Evolutionary conservation across 2,329 filamentous ascomycete genomes (phyloP).

Genomic region (Pestalotiopsis sp.): DNA sequence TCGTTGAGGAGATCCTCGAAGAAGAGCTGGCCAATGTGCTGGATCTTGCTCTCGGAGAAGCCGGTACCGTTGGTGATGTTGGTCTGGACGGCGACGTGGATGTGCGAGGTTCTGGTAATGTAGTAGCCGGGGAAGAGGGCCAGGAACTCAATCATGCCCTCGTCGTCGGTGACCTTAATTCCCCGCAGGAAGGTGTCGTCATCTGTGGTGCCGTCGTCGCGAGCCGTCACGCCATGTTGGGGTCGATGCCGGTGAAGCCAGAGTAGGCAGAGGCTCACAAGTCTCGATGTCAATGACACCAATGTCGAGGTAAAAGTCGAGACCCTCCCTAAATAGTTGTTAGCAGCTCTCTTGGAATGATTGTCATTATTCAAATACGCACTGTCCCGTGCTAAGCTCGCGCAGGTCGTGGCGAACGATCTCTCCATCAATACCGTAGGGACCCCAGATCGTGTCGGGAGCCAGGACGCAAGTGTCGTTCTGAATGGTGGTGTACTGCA

Average conservation of each 20-base stretch:
- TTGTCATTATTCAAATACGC: neutral
- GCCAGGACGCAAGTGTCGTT: conserved; percentile 9
- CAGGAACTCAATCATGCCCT: conserved; percentile 7
- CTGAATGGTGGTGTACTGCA: conserved; percentile 8
- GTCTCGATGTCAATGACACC: conserved; percentile 9
- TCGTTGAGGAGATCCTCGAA: conserved; percentile 4
- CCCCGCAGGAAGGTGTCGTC: conserved; percentile 9
- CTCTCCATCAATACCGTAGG: conserved; percentile 9
- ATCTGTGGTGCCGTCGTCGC: conserved; percentile 8
- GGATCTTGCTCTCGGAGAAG: conserved; percentile 1
- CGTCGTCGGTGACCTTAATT: conserved; percentile 6
- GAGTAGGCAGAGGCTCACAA: conserved; percentile 9
- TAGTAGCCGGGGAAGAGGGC: conserved; percentile 8
- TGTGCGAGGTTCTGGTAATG: conserved; percentile 1
- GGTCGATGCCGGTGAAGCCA: conserved; percentile 8
- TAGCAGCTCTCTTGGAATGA: neutral
- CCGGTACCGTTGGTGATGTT: conserved; percentile 8
- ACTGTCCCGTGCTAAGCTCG: neutral
- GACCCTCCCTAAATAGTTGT: neutral
- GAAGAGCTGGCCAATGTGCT: conserved; percentile 9
- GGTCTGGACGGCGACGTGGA: conserved; percentile 8
- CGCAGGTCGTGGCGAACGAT: conserved; percentile 9
- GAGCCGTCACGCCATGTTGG: neutral
- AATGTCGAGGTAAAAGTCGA: conserved; percentile 8
- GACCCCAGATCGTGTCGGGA: conserved; percentile 7